Conservation (phyloP, 2,329 filamentous ascomycete genomes). For the Microcyclospora pomicola region DNA sequence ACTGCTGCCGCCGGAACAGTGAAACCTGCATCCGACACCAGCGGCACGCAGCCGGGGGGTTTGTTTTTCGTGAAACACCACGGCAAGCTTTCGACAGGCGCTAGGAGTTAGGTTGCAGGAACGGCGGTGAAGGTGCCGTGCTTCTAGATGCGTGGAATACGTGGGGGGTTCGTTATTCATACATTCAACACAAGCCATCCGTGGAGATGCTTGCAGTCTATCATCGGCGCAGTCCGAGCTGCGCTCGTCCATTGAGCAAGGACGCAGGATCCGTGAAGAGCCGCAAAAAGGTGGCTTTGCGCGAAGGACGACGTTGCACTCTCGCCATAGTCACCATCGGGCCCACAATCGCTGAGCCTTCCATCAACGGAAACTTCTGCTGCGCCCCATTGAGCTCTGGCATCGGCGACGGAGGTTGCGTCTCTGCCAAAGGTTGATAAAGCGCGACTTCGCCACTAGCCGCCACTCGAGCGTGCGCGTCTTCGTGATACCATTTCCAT, state of each 20-base stretch:
- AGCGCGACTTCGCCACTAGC: constrained; percentile 26
- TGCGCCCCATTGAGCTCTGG: constrained; percentile 50
- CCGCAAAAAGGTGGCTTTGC: constrained; percentile 18
- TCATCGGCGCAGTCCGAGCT: background rate
- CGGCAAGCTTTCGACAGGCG: too few species aligned
- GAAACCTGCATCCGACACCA: too few species aligned
- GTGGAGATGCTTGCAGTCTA: too few species aligned
- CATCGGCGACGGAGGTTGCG: constrained; percentile 47
- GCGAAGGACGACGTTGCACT: constrained; percentile 16
- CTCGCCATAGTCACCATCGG: constrained; percentile 55
- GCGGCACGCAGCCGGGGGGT: too few species aligned
- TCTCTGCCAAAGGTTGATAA: constrained; percentile 30
- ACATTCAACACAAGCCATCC: too few species aligned
- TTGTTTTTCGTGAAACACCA: too few species aligned
- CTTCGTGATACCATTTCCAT: constrained; percentile 60
- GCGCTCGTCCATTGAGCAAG: constrained; percentile 5
- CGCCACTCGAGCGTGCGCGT: constrained; percentile 32
- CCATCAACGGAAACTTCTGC: constrained; percentile 77
- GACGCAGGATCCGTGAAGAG: constrained; percentile 22
- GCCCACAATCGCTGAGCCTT: constrained; percentile 84
- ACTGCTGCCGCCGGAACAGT: too few species aligned
- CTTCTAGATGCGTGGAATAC: too few species aligned
- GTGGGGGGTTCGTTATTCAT: too few species aligned
- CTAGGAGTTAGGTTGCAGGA: too few species aligned
- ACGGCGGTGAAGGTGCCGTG: too few species aligned